Evolutionary conservation across 352 stramenopile species (phyloP), one percentile per base, ranked within the genome.

Genomic region (Pythium insidiosum): DNA sequence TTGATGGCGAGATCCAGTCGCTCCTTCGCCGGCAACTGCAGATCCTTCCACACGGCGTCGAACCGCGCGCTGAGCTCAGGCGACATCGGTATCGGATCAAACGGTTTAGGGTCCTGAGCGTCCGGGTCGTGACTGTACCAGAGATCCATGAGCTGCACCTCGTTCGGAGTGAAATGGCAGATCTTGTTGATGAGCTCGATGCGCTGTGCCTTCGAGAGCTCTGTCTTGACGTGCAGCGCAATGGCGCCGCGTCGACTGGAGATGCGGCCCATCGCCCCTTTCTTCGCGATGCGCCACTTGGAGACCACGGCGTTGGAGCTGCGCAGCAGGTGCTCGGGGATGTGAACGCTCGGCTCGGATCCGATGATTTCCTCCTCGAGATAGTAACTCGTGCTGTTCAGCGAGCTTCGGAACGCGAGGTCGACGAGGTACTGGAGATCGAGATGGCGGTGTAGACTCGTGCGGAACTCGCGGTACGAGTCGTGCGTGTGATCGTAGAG

Each of bases 1-100:
- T 89, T 89, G 65, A 87, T 68, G 4, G 73, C 72, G 18, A 89
- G 38, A 50, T 89, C 73, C 19, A 89, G 58, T 10, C 77, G 58
- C 22, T 82, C 67, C 16, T 73, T 72, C 10, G 72, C 69, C 1
- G 71, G 62, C 44, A 89, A 58, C 25, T 66, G 49, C 19, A 89
- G 53, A n/a, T 80, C 71, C 23, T 75, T 69, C 77, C 77, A 89
- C 6, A 76, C 72, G 0, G 58, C 47, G 41, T 89, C 77, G 34
- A 89, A 87, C 15, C 73, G 68, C 19, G 57, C 53, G 31, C 77
- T 89, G 37, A 80, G 60, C 5, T 65, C 61, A 0, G 77, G 73
- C 23, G 48, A 55, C 64, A 89, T 84, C 5, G 77, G 49, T 16
- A 89, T 59, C 1, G 77, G 77, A 25, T 87, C 76, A 28, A 85